phyloP scores from a whole-genome alignment of 352 stramenopile species.

The Pythium aristosporum region DNA sequence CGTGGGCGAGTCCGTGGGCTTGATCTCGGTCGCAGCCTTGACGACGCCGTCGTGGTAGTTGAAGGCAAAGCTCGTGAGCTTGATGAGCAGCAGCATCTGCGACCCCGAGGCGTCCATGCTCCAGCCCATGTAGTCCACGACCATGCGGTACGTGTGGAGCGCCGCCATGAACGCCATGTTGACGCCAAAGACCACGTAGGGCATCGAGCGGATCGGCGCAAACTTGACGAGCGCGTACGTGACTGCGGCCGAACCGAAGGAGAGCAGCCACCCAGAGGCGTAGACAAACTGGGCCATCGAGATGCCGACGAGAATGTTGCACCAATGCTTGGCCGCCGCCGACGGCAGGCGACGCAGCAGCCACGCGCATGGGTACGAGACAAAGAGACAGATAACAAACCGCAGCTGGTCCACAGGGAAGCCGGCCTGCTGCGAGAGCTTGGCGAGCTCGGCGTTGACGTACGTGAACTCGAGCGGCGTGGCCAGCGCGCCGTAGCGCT shows the following conservation, averaged over 20 bases:
- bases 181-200: conserved; percentile 89
- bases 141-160: conserved; percentile 94
- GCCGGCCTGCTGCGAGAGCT: conserved; percentile 33
- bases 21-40: background rate
- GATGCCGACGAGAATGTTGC: conserved; percentile 91
- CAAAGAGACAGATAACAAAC: conserved; percentile 89
- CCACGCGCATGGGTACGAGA: conserved; percentile 88
- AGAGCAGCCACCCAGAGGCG: conserved; percentile 93
- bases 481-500: conserved; percentile 25
- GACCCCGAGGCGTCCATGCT: conserved; percentile 83
- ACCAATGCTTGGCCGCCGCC: conserved; percentile 88
- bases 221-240: conserved; percentile 84
- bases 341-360: conserved; percentile 40
- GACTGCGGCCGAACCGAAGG: conserved; percentile 88
- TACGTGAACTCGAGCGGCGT: conserved; percentile 54
- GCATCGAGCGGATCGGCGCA: conserved; percentile 44
- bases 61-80: conserved; percentile 96
- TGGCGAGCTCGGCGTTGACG: conserved; percentile 46
- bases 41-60: conserved; percentile 94
- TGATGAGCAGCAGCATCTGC: conserved; percentile 96
- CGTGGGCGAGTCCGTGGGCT: conserved; percentile 1
- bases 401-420: conserved; percentile 63
- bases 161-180: conserved; percentile 92
- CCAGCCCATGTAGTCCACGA: conserved; percentile 94
- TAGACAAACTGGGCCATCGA: conserved; percentile 95